Conservation (phyloP, 768 basidiomycete genomes). For the Suillus luteus region DNA sequence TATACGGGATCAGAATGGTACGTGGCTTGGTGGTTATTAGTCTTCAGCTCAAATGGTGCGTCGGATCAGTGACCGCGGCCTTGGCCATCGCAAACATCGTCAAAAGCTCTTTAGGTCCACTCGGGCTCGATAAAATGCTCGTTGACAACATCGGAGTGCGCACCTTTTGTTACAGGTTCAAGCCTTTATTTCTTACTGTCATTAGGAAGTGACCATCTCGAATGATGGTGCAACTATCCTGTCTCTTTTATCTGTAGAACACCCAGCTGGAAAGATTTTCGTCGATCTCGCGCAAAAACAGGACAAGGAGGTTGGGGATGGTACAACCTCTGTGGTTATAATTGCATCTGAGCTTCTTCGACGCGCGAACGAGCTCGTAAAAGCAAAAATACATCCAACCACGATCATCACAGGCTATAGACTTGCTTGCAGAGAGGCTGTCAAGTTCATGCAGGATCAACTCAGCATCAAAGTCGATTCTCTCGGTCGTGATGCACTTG, state of each 20-base stretch:
- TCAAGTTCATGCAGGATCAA: constrained; percentile 97
- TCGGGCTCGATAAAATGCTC: constrained; percentile 96
- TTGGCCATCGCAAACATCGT: constrained; percentile 97
- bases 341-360: constrained; percentile 96
- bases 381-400: constrained; percentile 97
- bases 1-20: constrained; percentile 96
- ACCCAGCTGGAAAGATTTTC: constrained; percentile 96
- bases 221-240: constrained; percentile 99
- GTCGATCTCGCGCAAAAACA: constrained; percentile 99
- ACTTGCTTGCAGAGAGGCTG: constrained; percentile 95
- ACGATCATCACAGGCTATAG: constrained; percentile 99
- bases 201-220: constrained; percentile 97
- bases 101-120: constrained; percentile 92
- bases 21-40: constrained; percentile 8
- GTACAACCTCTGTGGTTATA: constrained; percentile 97
- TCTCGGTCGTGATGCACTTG: constrained; percentile 87
- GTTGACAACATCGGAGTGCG: constrained; percentile 96
- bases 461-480: constrained; percentile 91
- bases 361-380: constrained; percentile 96
- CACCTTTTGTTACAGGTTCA: constrained; percentile 15
- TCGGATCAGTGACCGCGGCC: constrained; percentile 80
- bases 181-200: constrained; percentile 14
- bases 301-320: constrained; percentile 99
- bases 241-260: constrained; percentile 88
- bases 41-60: constrained; percentile 9